Percentiles rank a stretch among this genome's conserved stretches.
Evolutionary conservation across 148 eudicot genomes (phyloP).

Genomic region (Diospyros lotus): DNA sequence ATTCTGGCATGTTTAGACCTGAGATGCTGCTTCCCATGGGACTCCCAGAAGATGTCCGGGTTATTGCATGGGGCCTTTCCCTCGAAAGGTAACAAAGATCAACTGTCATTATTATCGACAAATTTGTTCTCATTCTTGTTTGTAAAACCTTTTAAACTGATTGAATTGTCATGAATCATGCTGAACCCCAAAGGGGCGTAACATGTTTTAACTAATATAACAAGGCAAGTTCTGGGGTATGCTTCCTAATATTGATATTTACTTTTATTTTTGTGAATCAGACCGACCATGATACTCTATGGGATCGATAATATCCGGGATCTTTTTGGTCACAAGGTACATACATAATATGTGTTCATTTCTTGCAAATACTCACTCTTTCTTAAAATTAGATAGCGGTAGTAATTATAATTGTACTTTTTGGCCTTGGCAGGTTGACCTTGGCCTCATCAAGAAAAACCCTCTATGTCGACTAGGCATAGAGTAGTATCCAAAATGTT

Average conservation of each 20-base stretch:
- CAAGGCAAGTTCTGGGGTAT: neutral
- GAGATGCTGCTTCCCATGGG: constrained; percentile 98
- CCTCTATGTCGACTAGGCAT: constrained; percentile 75
- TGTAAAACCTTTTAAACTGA: neutral
- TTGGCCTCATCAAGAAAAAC: constrained; percentile 65
- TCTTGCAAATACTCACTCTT: neutral
- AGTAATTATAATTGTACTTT: neutral
- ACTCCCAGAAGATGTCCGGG: constrained; percentile 91
- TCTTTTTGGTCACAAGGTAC: constrained; percentile 93
- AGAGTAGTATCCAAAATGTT: constrained; percentile 10
- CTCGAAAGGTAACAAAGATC: constrained; percentile 65
- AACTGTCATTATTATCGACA: neutral
- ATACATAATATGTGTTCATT: neutral
- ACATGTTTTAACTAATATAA: neutral
- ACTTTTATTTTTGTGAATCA: constrained; percentile 17
- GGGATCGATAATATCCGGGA: constrained; percentile 83
- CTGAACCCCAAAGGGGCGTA: neutral
- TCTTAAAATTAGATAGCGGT: neutral
- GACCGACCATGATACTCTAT: constrained; percentile 87
- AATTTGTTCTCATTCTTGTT: neutral
- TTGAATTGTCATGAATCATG: neutral
- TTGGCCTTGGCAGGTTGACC: constrained; percentile 60
- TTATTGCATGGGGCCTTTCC: constrained; percentile 97
- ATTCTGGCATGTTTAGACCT: constrained; percentile 95
- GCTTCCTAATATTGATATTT: neutral